Conservation (phyloP, 2,329 filamentous ascomycete species). For the Fusarium nematophilum region DNA sequence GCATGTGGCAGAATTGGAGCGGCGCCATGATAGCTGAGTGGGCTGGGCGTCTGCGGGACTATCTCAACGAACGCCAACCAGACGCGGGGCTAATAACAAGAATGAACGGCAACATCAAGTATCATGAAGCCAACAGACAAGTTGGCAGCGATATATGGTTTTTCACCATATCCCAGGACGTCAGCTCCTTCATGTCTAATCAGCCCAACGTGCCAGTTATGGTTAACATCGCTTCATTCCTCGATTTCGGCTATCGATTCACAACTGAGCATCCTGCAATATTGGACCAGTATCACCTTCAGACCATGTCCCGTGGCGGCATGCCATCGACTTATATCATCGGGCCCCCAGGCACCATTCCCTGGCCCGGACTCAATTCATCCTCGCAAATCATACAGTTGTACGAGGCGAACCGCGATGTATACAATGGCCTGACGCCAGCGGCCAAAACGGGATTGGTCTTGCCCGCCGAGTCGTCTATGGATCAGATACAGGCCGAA, state of each 20-base stretch:
- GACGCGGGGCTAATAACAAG: not conserved
- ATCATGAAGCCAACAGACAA: not conserved
- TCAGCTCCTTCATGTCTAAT: not conserved
- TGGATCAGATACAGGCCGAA: not conserved
- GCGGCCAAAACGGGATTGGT: not conserved
- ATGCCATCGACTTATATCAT: slow-evolving; percentile 1
- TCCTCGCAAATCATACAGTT: not conserved
- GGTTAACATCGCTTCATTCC: not conserved
- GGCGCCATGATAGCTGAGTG: not conserved
- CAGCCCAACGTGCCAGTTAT: not conserved
- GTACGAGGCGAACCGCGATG: not conserved
- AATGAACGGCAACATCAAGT: not conserved
- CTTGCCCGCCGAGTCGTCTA: not conserved
- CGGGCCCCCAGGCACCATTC: not conserved
- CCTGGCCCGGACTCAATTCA: not conserved
- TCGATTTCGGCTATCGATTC: not conserved
- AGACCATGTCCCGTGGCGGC: not conserved
- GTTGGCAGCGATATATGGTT: not conserved
- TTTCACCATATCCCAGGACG: not conserved
- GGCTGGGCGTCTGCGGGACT: not conserved
- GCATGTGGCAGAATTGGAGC: not conserved
- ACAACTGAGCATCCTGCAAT: not conserved
- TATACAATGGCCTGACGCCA: not conserved
- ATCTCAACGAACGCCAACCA: not conserved
- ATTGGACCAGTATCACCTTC: not conserved